Conservation (phyloP, 192 early-diverging fungal genomes). For the Rhizophagus sp. region DNA sequence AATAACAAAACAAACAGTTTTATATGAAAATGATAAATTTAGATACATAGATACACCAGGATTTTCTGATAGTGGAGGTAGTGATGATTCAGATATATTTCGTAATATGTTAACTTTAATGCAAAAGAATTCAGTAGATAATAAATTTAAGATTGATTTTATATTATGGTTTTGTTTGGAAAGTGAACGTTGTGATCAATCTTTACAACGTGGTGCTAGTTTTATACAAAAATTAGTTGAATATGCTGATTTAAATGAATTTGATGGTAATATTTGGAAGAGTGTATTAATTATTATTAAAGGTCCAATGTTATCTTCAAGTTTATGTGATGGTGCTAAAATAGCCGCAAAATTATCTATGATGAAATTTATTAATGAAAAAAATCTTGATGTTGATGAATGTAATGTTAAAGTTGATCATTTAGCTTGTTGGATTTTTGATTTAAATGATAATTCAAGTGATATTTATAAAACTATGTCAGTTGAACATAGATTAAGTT, state of each 20-base stretch:
- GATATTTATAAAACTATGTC: background rate
- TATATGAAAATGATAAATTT: background rate
- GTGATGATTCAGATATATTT: background rate
- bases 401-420: background rate
- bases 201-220: constrained; percentile 2
- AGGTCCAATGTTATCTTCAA: background rate
- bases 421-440: background rate
- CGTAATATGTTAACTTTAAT: background rate
- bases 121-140: background rate
- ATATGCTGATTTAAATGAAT: background rate
- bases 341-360: background rate
- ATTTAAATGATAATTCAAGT: background rate
- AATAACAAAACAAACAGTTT: background rate
- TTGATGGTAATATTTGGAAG: constrained; percentile 1
- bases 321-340: background rate
- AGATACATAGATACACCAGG: constrained; percentile 6
- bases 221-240: constrained; percentile 7
- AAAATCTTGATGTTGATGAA: background rate
- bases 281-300: background rate
- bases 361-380: background rate
- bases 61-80: background rate
- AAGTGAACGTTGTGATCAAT: constrained; percentile 9
- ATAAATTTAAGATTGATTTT: constrained; percentile 5
- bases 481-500: background rate
- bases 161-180: constrained; percentile 16